Evolutionary conservation across 2,329 filamentous ascomycete species (phyloP).

Genomic region (Drechslera avenae): DNA sequence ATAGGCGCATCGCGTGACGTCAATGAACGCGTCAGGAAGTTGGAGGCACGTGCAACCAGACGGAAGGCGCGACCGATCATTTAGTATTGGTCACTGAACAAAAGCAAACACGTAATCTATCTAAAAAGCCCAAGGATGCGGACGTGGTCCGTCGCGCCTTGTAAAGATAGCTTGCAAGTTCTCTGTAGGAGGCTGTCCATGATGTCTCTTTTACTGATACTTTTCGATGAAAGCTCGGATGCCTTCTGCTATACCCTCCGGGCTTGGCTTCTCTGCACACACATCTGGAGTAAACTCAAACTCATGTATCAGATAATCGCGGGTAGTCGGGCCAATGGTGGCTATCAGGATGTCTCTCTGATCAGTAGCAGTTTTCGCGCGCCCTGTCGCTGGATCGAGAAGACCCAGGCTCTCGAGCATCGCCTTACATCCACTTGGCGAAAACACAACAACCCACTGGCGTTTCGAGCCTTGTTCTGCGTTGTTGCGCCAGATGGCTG

Average conservation of each 20-base stretch:
- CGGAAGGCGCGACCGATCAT: not conserved
- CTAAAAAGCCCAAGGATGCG: not conserved
- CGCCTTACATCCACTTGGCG: conserved; percentile 65
- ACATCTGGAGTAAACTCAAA: conserved; percentile 75
- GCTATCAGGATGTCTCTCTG: conserved; percentile 67
- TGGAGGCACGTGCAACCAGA: conserved; percentile 10
- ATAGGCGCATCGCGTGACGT: conserved; percentile 17
- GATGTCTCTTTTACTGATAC: not conserved
- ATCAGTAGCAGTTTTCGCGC: conserved; percentile 26
- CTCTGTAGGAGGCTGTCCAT: too few species aligned
- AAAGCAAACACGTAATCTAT: not conserved
- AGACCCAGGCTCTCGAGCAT: conserved; percentile 62
- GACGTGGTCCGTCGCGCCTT: not conserved
- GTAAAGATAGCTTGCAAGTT: not conserved
- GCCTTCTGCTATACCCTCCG: conserved; percentile 74
- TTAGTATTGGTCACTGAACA: too few species aligned
- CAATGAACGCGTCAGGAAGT: conserved; percentile 16
- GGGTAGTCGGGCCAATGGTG: conserved; percentile 93
- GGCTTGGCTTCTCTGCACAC: conserved; percentile 81
- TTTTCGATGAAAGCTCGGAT: conserved; percentile 56
- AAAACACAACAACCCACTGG: conserved; percentile 78
- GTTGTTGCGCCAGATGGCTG: conserved; percentile 55
- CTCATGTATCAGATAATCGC: conserved; percentile 68
- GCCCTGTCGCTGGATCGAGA: conserved; percentile 50
- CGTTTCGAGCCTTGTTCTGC: conserved; percentile 33